A percentile compares a stretch with the other conserved stretches of the same genome.
Evolutionary conservation across 2,329 filamentous ascomycete genomes (phyloP).

Genomic region (Calonectria ilicicola): DNA sequence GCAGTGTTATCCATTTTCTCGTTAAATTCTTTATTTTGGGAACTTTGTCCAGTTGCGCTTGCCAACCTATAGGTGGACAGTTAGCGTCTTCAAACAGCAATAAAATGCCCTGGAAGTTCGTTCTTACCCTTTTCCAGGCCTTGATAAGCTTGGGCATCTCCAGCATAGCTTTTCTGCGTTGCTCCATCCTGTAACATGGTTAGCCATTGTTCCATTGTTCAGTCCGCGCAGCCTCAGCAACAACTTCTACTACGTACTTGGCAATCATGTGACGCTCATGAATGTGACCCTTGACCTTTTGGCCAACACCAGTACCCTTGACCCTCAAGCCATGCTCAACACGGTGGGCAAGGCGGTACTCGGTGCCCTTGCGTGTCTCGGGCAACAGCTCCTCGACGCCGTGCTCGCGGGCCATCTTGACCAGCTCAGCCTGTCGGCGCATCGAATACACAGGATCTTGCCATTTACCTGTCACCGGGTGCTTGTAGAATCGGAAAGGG

Average conservation of each 20-base stretch:
- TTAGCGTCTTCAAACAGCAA: conserved; percentile 46
- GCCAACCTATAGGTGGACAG: conserved; percentile 57
- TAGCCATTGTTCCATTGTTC: conserved; percentile 27
- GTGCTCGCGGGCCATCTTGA: conserved; percentile 84
- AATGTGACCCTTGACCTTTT: conserved; percentile 94
- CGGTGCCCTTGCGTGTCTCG: conserved; percentile 79
- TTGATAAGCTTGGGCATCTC: conserved; percentile 93
- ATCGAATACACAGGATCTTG: conserved; percentile 86
- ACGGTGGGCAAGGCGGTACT: conserved; percentile 75
- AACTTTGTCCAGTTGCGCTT: conserved; percentile 69
- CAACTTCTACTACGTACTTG: conserved; percentile 63
- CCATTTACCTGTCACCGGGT: conserved; percentile 84
- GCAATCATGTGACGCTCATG: conserved; percentile 89
- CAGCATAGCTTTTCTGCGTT: conserved; percentile 91
- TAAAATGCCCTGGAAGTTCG: background rate
- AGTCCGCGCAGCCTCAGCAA: background rate
- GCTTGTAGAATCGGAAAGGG: conserved; percentile 85
- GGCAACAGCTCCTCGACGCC: conserved; percentile 87
- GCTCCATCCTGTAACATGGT: conserved; percentile 74
- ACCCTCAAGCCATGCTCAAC: conserved; percentile 85
- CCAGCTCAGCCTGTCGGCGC: conserved; percentile 88
- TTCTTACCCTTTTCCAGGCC: conserved; percentile 87
- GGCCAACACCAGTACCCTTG: conserved; percentile 92
- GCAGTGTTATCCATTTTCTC: conserved; percentile 33
- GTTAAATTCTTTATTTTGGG: conserved; percentile 60